Evolutionary conservation across 768 basidiomycete species (phyloP).

Genomic region (Kockovaella imperatae): DNA sequence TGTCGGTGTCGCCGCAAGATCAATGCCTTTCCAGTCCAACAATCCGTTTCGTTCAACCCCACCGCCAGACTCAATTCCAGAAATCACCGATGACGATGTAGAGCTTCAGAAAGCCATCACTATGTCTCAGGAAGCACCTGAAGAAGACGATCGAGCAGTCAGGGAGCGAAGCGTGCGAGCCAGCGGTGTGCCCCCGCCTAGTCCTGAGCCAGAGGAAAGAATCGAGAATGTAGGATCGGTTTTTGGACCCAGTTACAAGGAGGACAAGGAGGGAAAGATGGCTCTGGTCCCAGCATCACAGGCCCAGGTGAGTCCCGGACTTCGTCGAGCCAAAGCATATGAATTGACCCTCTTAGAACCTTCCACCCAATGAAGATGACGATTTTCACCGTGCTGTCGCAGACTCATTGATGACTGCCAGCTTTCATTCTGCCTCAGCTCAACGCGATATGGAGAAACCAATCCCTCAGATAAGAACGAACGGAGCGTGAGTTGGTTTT

Average conservation of each 20-base stretch:
- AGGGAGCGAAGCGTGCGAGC: constrained; percentile 31
- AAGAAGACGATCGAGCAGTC: constrained; percentile 7
- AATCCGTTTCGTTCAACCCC: constrained; percentile 16
- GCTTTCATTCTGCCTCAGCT: constrained; percentile 33
- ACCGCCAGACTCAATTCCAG: not conserved
- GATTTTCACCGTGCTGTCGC: constrained; percentile 37
- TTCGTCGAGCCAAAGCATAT: not conserved
- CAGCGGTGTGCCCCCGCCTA: constrained; percentile 28
- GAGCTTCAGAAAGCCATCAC: constrained; percentile 21
- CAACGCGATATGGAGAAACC: constrained; percentile 17
- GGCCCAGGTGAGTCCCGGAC: constrained; percentile 10
- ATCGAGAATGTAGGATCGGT: constrained; percentile 9
- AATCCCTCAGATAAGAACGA: constrained; percentile 2
- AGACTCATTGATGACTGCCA: constrained; percentile 41
- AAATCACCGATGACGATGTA: constrained; percentile 25
- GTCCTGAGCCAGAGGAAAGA: constrained; percentile 15
- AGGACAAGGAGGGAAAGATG: constrained; percentile 25
- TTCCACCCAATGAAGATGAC: constrained; percentile 32
- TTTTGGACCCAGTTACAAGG: constrained; percentile 34
- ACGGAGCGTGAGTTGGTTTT: constrained; percentile 31
- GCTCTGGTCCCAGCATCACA: constrained; percentile 12
- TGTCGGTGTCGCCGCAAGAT: not conserved
- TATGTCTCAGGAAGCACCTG: constrained; percentile 11
- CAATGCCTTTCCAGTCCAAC: constrained; percentile 4
- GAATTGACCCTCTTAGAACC: not conserved